Evolutionary conservation across 495 filamentous ascomycete species (phyloP).

Genomic region (Filosporella fistucella): DNA sequence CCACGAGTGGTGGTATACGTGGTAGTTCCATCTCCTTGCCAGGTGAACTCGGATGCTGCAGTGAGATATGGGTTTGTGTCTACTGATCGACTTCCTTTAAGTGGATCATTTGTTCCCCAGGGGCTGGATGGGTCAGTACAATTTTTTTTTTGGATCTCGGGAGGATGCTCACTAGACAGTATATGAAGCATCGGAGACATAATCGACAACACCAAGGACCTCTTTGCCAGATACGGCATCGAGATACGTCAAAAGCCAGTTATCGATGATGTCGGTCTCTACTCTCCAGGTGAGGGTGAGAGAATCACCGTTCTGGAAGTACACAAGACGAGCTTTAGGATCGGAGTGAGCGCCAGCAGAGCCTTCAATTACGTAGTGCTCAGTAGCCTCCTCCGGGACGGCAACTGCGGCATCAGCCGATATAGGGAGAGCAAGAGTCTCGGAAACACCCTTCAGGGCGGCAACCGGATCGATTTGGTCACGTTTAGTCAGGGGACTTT

Average conservation of each 20-base stretch:
- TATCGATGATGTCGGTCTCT: neutral
- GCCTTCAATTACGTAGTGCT: neutral
- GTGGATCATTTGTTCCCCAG: neutral
- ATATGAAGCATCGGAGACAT: neutral
- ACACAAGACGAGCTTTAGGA: neutral
- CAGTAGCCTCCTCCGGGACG: neutral
- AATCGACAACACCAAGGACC: conserved; percentile 3
- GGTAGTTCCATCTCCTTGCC: neutral
- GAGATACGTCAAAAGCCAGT: neutral
- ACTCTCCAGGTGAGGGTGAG: neutral
- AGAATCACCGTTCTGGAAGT: conserved; percentile 1
- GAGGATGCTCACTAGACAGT: neutral
- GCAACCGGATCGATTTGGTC: neutral
- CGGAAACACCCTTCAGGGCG: neutral
- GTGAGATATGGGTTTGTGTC: neutral
- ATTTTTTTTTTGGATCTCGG: neutral
- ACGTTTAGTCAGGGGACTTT: neutral
- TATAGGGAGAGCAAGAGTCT: neutral
- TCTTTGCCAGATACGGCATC: neutral
- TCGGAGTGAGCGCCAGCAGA: neutral
- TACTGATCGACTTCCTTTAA: neutral
- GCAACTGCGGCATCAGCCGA: neutral
- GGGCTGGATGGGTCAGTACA: neutral
- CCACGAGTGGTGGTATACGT: neutral
- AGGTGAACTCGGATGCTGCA: neutral